Conservation (phyloP, 2,329 filamentous ascomycete genomes). For the Pseudogymnoascus sp. region DNA sequence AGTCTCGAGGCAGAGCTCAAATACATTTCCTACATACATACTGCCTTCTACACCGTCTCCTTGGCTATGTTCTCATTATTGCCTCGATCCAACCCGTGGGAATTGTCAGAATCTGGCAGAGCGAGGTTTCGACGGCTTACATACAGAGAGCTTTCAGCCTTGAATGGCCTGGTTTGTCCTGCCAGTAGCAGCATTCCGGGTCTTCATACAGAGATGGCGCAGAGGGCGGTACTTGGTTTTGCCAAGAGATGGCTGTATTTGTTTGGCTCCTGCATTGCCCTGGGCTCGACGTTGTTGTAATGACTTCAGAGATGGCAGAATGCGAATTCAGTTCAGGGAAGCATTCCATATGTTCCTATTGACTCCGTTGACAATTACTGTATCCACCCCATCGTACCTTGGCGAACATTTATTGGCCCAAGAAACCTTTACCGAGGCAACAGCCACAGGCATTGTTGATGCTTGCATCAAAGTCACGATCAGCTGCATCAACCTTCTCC, state of each 20-base stretch:
- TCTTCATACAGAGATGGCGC: conserved; percentile 27
- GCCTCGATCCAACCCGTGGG: conserved; percentile 44
- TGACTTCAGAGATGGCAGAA: conserved; percentile 22
- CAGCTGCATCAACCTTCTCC: conserved; percentile 61
- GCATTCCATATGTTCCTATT: conserved; percentile 38
- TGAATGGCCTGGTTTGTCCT: not conserved
- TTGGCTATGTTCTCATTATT: conserved; percentile 19
- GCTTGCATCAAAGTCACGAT: conserved; percentile 43
- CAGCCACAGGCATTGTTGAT: conserved; percentile 39
- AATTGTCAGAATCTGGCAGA: conserved; percentile 39
- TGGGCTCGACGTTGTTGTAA: conserved; percentile 9
- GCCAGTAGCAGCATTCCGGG: conserved; percentile 13
- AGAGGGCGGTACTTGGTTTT: conserved; percentile 11
- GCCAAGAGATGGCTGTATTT: conserved; percentile 13
- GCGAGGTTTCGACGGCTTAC: conserved; percentile 44
- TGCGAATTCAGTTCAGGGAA: conserved; percentile 23
- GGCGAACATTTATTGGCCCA: conserved; percentile 29
- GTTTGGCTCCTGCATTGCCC: not conserved
- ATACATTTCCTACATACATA: conserved; percentile 28
- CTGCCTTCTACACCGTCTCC: conserved; percentile 21
- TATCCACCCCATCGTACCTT: conserved; percentile 37
- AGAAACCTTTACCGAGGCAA: conserved; percentile 44
- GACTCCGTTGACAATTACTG: conserved; percentile 33
- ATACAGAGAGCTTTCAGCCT: conserved; percentile 28
- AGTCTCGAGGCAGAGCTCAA: conserved; percentile 24